Evolutionary conservation across 2,329 filamentous ascomycete species (phyloP), one percentile per base, ranked within the genome.

Genomic region (Cladosporium velox): DNA sequence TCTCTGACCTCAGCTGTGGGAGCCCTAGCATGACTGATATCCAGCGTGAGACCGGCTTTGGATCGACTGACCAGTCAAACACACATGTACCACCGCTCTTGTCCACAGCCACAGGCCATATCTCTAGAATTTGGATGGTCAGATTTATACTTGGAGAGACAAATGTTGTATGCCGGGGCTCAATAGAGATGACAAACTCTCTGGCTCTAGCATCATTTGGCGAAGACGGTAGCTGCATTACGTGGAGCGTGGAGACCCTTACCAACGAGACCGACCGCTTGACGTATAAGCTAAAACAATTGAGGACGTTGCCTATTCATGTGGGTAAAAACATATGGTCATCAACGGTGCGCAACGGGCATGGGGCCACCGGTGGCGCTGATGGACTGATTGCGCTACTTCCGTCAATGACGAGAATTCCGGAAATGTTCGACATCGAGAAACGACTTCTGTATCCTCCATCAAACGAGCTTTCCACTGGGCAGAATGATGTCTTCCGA

Each of bases 281-380:
- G 15, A n/a, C 24, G 11, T 55, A 65, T 18, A n/a, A 54, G 24
- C 57, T 65, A 21, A 24, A 14, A 6, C 47, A 60, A 35, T 24
- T 21, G 3, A 57, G 57, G 1, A 87, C 84, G 8, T 85, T 87
- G 59, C 82, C 85, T 2, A 86, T 88, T 67, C 93, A 98, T 75
- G 84, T 82, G 38, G 95, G 95, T 7, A 99, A 97, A 77, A 93
- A 97, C 74, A 88, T 98, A 7, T 98, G 94, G 93, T 89, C 93
- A 0, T 52, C 14, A 21, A 24, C 10, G 10, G n/a, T 41, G 52
- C 35, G 6, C 11, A 51, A 3, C 44, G 26, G 1, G 2, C 2
- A 14, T 24, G 59, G 78, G 51, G 88, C 86, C 4, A 93, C 91
- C 1, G 95, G 95, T 14, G 95, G 92, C n/a, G 90, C 91, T 12